These are phyloP conservation scores for Torulaspora franciscae DNA, from an alignment of 805 yeast genomes.

Conservation along the genomic window DNA sequence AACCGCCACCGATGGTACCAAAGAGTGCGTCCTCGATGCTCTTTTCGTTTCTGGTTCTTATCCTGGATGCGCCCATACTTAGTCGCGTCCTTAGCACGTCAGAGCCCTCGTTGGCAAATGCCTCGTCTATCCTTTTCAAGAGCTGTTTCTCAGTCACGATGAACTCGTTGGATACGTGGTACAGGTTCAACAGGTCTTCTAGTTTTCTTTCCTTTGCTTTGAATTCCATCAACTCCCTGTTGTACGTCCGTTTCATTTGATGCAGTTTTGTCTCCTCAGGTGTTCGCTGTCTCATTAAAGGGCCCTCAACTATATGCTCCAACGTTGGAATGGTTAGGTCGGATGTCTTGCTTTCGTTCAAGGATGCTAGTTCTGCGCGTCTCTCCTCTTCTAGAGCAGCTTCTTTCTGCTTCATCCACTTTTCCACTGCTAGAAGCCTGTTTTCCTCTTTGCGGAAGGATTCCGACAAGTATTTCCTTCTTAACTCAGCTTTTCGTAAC, in stretches of 20 bases:
- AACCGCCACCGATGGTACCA: slow-evolving; percentile 35
- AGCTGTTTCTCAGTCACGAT: slow-evolving; percentile 70
- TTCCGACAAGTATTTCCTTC: slow-evolving; percentile 65
- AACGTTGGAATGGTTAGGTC: slow-evolving; percentile 75
- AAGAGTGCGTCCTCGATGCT: slow-evolving; percentile 35
- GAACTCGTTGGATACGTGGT: slow-evolving; percentile 62
- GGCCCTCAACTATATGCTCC: slow-evolving; percentile 59
- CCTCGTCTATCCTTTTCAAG: slow-evolving; percentile 24
- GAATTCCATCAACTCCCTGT: slow-evolving; percentile 55
- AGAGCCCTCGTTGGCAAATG: slow-evolving; percentile 25
- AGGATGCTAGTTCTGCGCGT: slow-evolving; percentile 30
- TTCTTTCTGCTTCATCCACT: slow-evolving; percentile 35
- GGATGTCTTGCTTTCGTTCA: slow-evolving; percentile 27
- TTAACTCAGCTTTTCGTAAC: slow-evolving; percentile 48
- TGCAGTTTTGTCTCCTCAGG: slow-evolving; percentile 58
- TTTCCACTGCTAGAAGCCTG: slow-evolving; percentile 38
- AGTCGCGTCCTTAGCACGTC: slow-evolving; percentile 19
- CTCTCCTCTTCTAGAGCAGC: slow-evolving; percentile 36
- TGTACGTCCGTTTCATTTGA: slow-evolving; percentile 57
- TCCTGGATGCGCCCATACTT: slow-evolving; percentile 20
- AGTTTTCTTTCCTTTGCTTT: slow-evolving; percentile 51
- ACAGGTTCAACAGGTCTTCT: slow-evolving; percentile 57
- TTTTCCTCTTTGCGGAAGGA: slow-evolving; percentile 53
- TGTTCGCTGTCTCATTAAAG: slow-evolving; percentile 69
- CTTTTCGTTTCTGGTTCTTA: slow-evolving; percentile 23